Conservation (phyloP, 495 filamentous ascomycete species). For the Neurospora pannonica region DNA sequence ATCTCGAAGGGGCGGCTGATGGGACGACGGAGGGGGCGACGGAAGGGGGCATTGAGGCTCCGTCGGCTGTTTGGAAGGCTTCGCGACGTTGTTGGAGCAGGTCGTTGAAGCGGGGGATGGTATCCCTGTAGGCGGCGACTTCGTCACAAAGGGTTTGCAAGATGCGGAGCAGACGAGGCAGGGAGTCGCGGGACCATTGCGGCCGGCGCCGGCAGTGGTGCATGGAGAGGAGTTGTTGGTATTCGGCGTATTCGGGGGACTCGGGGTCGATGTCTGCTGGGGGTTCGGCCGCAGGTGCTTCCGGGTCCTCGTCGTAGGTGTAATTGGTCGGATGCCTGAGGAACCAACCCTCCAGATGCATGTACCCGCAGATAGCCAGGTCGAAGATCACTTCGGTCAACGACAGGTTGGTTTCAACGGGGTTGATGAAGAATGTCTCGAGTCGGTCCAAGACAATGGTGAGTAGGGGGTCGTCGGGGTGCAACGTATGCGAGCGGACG, state of each 20-base stretch:
- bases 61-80: constrained; percentile 50
- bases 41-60: not conserved
- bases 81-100: constrained; percentile 63
- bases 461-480: constrained; percentile 67
- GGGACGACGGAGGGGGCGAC: not conserved
- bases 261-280: constrained; percentile 18
- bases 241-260: constrained; percentile 31
- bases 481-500: constrained; percentile 50
- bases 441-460: constrained; percentile 59
- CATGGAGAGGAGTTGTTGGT: constrained; percentile 34
- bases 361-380: constrained; percentile 71
- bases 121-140: constrained; percentile 53
- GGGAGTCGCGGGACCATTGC: constrained; percentile 31
- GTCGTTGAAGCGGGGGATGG: constrained; percentile 67
- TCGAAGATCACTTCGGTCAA: constrained; percentile 76
- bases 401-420: constrained; percentile 79
- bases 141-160: constrained; percentile 53
- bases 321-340: constrained; percentile 60
- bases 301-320: constrained; percentile 34
- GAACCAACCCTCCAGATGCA: constrained; percentile 85
- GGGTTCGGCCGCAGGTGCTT: constrained; percentile 8
- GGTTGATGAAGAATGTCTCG: constrained; percentile 75
- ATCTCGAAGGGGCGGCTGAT: not conserved
- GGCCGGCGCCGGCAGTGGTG: constrained; percentile 42
- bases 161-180: constrained; percentile 42